Base-by-base conservation (phyloP, 345 rosid genomes). In the Eucalyptus globulus region DNA sequence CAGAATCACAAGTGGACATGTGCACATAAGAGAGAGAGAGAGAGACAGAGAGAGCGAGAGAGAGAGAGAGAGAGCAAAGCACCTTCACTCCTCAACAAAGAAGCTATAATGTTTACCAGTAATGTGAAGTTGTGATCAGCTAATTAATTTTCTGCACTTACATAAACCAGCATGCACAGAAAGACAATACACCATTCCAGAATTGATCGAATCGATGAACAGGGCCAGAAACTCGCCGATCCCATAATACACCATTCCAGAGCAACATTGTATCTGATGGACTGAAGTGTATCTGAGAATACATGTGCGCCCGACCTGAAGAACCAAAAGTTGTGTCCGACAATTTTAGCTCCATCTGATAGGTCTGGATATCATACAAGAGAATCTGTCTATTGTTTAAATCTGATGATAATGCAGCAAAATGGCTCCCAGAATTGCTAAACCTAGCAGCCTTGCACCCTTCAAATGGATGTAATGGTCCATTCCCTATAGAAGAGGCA, bases 201-300 rank as follows among this genome's bases (percentile, higher is more conserved):
- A 96, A 97, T 90, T 97, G 99, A 91, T 98, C 99, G 90, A 98
- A 97, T 49, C 97, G 97, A 86, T 92, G 92, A 58, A 95, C 92
- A 54, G 93, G 93, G 24, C 90, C 95, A 86, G 96, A 92, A 88
- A 76, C 92, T 87, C 99, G 95, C 54, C 92, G 92, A 81, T 97
- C 99, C 99, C 99, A 98, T 80, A 98, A 90, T 67, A 94, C 93
- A 50, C 99, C 99, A 92, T 96, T 97, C 99, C 99, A 98, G 51
- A 98, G 95, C 90, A 98, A 92, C 96, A 95, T 92, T 47, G 94
- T 88, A 88, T 97, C 98, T 17, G 94, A 95, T 88, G 99, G 99
- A 90, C 95, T 98, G 85, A 98, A 97, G 93, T 98, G 98, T 88
- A 97, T 92, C 47, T 90, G 97, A 49, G 99, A 94, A 93, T 96